Conservation (phyloP, 305 asterid genomes). For the Ilex paraguariensis region DNA sequence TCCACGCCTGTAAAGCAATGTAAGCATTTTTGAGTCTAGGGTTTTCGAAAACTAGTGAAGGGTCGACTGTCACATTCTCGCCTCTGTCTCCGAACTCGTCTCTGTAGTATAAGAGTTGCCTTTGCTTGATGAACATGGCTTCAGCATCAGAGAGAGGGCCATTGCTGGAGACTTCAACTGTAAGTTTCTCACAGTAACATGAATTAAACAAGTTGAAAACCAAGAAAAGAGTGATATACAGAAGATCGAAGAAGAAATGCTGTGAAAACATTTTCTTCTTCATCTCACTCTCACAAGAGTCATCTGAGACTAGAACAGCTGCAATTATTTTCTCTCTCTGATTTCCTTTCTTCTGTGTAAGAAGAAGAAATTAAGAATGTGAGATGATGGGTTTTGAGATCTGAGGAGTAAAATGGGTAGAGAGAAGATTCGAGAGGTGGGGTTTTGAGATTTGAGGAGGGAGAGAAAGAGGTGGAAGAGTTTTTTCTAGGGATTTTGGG, state of each 20-base stretch:
- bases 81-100: constrained; percentile 77
- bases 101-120: constrained; percentile 71
- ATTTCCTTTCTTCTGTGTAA: background rate
- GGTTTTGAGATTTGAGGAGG: constrained; percentile 21
- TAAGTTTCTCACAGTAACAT: background rate
- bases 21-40: constrained; percentile 60
- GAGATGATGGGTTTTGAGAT: constrained; percentile 15
- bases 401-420: background rate
- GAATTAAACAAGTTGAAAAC: background rate
- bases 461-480: constrained; percentile 2
- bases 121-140: constrained; percentile 42
- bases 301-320: constrained; percentile 33
- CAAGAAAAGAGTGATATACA: constrained; percentile 11
- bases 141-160: constrained; percentile 59
- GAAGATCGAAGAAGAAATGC: constrained; percentile 16
- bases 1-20: constrained; percentile 89
- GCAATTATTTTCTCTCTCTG: background rate
- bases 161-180: constrained; percentile 21
- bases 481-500: constrained; percentile 21
- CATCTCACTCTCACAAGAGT: constrained; percentile 70
- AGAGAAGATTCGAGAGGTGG: background rate
- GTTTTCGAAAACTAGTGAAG: constrained; percentile 58
- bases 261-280: constrained; percentile 29
- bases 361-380: constrained; percentile 3
- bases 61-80: constrained; percentile 57